Evolutionary conservation across 2,329 filamentous ascomycete species (phyloP).

Genomic region (Cordyceps tenuipes): DNA sequence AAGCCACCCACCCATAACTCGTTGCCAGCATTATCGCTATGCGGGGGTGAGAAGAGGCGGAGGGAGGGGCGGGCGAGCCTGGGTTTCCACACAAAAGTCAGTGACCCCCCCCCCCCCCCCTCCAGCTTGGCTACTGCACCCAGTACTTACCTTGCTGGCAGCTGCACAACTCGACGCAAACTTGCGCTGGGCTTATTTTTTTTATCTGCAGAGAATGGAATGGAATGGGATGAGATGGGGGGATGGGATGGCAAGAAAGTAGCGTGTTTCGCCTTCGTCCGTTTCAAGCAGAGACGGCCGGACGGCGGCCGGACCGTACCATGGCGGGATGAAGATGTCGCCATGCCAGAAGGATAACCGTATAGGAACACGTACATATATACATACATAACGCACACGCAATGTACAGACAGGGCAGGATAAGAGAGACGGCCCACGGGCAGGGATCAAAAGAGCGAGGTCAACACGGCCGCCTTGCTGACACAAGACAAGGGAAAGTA

Average conservation of each 20-base stretch:
- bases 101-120: too few species aligned
- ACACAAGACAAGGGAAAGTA: background rate
- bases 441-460: background rate
- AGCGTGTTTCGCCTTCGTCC: background rate
- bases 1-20: background rate
- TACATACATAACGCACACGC: too few species aligned
- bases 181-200: conserved; percentile 5
- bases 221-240: background rate
- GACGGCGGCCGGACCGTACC: background rate
- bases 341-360: background rate
- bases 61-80: background rate
- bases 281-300: background rate
- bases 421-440: background rate
- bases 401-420: too few species aligned
- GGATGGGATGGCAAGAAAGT: too few species aligned
- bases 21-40: background rate
- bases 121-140: background rate
- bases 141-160: background rate
- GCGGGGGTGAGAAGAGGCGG: background rate
- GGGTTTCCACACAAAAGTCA: background rate
- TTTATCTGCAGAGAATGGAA: background rate
- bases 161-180: conserved; percentile 5
- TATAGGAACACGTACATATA: background rate
- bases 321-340: background rate
- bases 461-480: background rate